Conservation (phyloP, 805 yeast genomes). For the Wickerhamiella bombiphila region DNA sequence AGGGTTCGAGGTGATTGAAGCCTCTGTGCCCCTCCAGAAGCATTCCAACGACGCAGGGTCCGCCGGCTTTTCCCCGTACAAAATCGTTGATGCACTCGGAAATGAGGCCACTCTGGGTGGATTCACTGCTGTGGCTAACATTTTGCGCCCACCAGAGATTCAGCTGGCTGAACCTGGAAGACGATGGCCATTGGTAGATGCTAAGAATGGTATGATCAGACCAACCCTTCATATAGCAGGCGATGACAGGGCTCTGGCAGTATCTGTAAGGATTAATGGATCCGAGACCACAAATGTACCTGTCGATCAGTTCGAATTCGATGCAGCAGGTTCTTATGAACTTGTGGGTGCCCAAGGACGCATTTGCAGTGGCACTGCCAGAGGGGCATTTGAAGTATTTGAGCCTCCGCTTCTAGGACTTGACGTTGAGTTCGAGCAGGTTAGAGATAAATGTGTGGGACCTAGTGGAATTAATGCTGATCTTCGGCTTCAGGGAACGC, state of each 20-base stretch:
- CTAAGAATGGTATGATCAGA: neutral
- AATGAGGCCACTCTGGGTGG: neutral
- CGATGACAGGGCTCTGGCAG: slow-evolving; percentile 35
- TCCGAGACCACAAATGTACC: slow-evolving; percentile 5
- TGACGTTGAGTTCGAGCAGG: slow-evolving; percentile 34
- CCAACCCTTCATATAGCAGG: slow-evolving; percentile 15
- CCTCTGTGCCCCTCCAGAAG: neutral
- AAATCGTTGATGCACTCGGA: slow-evolving; percentile 1
- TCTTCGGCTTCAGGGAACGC: slow-evolving; percentile 53
- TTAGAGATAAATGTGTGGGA: slow-evolving; percentile 82
- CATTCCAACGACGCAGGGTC: slow-evolving; percentile 2
- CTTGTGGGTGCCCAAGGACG: slow-evolving; percentile 41
- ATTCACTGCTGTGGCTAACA: neutral
- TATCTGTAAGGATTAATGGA: slow-evolving; percentile 14
- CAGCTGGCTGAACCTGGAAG: neutral
- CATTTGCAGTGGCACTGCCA: slow-evolving; percentile 56
- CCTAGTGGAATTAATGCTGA: slow-evolving; percentile 73
- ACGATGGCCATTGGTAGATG: slow-evolving; percentile 1
- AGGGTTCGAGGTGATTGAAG: neutral
- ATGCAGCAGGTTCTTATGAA: slow-evolving; percentile 49
- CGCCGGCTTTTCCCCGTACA: slow-evolving; percentile 1
- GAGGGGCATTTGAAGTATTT: slow-evolving; percentile 40
- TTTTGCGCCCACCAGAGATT: neutral
- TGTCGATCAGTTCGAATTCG: neutral
- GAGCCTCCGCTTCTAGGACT: slow-evolving; percentile 41